Evolutionary conservation across 2,329 filamentous ascomycete species (phyloP), one percentile per base, ranked within the genome.

Genomic region (Talaromyces piceae): DNA sequence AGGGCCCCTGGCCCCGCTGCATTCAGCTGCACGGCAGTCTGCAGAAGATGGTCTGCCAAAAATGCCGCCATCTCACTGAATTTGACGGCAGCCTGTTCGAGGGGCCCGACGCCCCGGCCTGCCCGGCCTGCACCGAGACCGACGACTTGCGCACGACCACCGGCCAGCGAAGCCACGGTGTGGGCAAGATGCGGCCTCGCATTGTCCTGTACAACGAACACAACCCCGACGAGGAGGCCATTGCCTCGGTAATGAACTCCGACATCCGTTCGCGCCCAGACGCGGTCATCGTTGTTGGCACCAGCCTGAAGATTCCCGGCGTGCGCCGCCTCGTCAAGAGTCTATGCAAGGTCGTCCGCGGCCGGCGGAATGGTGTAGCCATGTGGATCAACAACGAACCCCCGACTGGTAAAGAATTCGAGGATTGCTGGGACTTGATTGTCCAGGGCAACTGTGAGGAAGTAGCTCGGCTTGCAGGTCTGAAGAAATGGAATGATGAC

Each of bases 161-260:
- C 11, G 90, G 91, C 45, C 91, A 95, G 70, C 83, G 93, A 53
- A 95, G 91, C 63, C 93, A 96, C 63, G 93, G 93, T 1, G 87
- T 98, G 60, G 93, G 93, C 39, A 83, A 88, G 55, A 74, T 98
- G 56, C 83, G 93, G 20, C 93, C 93, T 20, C 82, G 93, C 52
- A 96, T 98, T 74, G 91, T 97, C 4, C 78, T 98, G 8, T 98
- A 98, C 74, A 96, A 97, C 66, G 93, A 98, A 68, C 86, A 88
- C 66, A 96, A 97, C 64, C 93, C 93, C 0, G 93, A 98, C 58
- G 89, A 93, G 59, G 91, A 96, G 60, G 91, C 93, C 12, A 98
- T 98, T 66, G 91, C 91, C 41, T 88, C 88, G 20, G 91, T 95
- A 37, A 89, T 91, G 47, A 83, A 83, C 57, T 85, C 91, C 4